These are phyloP conservation scores for Hylodesmum podocarpum DNA, from an alignment of 306 rosid species.

Conservation along the genomic window DNA sequence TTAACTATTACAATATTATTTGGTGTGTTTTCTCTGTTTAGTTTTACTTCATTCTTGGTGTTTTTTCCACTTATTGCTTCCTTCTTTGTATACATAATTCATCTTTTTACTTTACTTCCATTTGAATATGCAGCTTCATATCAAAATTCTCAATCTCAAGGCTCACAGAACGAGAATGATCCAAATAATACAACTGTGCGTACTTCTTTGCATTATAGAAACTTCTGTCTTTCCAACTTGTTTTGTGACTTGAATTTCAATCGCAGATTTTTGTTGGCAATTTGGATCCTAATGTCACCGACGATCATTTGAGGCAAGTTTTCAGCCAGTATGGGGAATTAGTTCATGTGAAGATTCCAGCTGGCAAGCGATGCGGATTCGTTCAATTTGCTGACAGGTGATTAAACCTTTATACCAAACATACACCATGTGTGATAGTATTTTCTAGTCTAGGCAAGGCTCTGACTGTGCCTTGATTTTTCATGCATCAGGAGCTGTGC, in stretches of 20 bases:
- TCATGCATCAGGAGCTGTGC: conserved; percentile 68
- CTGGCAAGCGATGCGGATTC: conserved; percentile 96
- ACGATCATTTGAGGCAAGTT: conserved; percentile 89
- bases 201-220: conserved; percentile 33
- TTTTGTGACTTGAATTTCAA: conserved; percentile 21
- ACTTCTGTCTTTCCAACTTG: background rate
- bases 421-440: background rate
- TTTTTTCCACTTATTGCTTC: background rate
- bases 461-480: background rate
- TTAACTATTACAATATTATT: background rate
- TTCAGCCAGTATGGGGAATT: conserved; percentile 82
- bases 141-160: conserved; percentile 74
- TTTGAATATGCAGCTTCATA: conserved; percentile 77
- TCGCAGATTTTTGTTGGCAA: conserved; percentile 96
- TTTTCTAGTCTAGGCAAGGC: background rate
- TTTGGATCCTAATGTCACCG: conserved; percentile 81
- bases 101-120: conserved; percentile 25
- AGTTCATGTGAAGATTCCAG: conserved; percentile 91
- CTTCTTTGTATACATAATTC: background rate
- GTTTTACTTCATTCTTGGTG: background rate
- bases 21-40: background rate
- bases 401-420: background rate
- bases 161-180: conserved; percentile 81
- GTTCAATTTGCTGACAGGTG: conserved; percentile 94
- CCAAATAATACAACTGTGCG: conserved; percentile 95